These are phyloP conservation scores for Lotmaria passim DNA, from an alignment of 208 protist genomes.

Conservation along the genomic window DNA sequence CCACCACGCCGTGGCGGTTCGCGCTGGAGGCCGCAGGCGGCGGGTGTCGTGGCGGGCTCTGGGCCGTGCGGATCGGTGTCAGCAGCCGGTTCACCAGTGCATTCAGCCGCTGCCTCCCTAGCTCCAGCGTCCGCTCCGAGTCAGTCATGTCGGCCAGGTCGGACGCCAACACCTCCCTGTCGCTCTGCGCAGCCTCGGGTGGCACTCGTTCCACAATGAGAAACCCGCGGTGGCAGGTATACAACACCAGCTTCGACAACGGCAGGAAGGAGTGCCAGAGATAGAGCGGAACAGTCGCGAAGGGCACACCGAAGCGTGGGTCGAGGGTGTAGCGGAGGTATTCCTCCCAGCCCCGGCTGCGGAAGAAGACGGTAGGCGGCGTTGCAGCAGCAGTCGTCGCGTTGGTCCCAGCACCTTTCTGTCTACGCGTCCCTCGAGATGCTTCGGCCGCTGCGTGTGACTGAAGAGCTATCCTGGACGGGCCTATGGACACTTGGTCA, in stretches of 20 bases:
- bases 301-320: slow-evolving; percentile 49
- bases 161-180: background rate
- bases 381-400: background rate
- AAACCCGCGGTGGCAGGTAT: slow-evolving; percentile 47
- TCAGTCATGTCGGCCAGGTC: background rate
- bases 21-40: background rate
- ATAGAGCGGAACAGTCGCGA: slow-evolving; percentile 44
- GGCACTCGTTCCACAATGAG: slow-evolving; percentile 43
- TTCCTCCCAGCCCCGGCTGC: slow-evolving; percentile 32
- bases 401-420: background rate
- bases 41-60: background rate
- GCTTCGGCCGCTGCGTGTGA: background rate
- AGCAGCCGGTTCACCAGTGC: background rate
- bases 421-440: background rate
- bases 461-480: too few species aligned
- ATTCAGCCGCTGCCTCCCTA: slow-evolving; percentile 1
- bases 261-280: slow-evolving; percentile 36
- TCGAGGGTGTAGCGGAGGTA: slow-evolving; percentile 43
- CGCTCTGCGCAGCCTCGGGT: slow-evolving; percentile 1
- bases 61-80: background rate
- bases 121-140: background rate
- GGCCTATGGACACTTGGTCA: too few species aligned
- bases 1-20: background rate
- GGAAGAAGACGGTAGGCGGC: background rate
- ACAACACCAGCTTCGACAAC: slow-evolving; percentile 43